phyloP scores from a whole-genome alignment of 1,139 yeast species.

The Kazachstania sp. region DNA sequence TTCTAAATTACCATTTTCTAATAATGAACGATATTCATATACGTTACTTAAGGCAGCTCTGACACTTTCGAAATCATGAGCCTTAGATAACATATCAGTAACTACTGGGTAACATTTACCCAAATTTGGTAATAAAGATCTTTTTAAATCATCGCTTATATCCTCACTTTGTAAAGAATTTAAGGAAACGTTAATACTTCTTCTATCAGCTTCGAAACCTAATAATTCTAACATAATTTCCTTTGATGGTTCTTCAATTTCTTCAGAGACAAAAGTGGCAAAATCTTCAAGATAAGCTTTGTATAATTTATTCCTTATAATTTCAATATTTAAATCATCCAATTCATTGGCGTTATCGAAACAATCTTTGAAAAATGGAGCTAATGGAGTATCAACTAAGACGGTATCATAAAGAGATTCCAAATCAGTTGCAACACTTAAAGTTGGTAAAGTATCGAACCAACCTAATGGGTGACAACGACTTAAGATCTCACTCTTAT shows the following conservation, averaged over 20 bases:
- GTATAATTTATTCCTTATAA: slow-evolving; percentile 83
- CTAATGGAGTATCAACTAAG: slow-evolving; percentile 93
- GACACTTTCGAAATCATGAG: slow-evolving; percentile 82
- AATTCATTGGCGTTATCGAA: slow-evolving; percentile 79
- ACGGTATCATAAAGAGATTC: slow-evolving; percentile 89
- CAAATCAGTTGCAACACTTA: slow-evolving; percentile 88
- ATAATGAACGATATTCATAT: slow-evolving; percentile 65
- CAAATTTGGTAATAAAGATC: slow-evolving; percentile 68
- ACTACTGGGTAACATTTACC: slow-evolving; percentile 78
- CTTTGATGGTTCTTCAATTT: slow-evolving; percentile 65
- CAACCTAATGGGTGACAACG: slow-evolving; percentile 97
- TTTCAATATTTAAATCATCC: slow-evolving; percentile 92
- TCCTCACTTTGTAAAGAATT: slow-evolving; percentile 54
- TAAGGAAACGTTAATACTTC: slow-evolving; percentile 83
- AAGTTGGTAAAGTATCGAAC: slow-evolving; percentile 95
- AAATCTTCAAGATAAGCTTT: slow-evolving; percentile 91
- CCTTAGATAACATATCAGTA: slow-evolving; percentile 55
- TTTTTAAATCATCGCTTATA: slow-evolving; percentile 57
- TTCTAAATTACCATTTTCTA: slow-evolving; percentile 67
- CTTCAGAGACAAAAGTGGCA: slow-evolving; percentile 49
- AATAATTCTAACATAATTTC: slow-evolving; percentile 73
- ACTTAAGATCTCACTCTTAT: slow-evolving; percentile 72
- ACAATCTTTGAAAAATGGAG: slow-evolving; percentile 90
- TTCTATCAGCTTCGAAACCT: slow-evolving; percentile 88
- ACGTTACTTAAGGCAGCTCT: slow-evolving; percentile 63